phyloP scores from a whole-genome alignment of 306 rosid genomes.

The Malus orientalis region DNA sequence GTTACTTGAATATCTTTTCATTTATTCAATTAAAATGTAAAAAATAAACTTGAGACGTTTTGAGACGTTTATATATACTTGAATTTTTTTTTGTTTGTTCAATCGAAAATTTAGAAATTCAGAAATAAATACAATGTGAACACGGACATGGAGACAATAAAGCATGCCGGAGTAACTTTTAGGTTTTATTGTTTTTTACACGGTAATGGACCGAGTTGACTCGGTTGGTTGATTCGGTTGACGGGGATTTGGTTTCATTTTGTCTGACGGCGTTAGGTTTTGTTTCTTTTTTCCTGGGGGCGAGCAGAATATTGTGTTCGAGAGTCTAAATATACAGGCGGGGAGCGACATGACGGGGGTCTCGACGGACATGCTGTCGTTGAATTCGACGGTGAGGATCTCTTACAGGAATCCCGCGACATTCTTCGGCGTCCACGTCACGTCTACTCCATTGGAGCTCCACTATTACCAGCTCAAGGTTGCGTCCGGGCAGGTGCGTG shows the following conservation, averaged over 20 bases:
- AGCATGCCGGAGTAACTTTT: neutral
- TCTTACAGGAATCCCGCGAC: conserved; percentile 63
- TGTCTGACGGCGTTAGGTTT: neutral
- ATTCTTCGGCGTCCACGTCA: conserved; percentile 87
- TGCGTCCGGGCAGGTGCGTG: conserved; percentile 70
- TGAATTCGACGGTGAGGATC: conserved; percentile 83
- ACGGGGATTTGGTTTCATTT: neutral
- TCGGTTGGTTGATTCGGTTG: neutral
- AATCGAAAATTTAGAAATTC: too few relatives aligned
- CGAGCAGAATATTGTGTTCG: conserved; percentile 55
- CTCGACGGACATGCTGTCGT: conserved; percentile 67
- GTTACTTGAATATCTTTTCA: neutral
- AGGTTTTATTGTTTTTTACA: neutral
- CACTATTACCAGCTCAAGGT: conserved; percentile 54
- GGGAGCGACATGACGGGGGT: conserved; percentile 73
- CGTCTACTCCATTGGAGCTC: conserved; percentile 58
- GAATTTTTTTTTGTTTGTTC: too few relatives aligned
- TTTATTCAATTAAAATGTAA: too few relatives aligned
- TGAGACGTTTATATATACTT: too few relatives aligned
- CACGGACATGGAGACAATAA: neutral
- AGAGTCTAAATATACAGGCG: conserved; percentile 65
- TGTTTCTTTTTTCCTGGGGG: neutral
- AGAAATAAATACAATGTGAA: neutral
- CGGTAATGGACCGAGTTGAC: neutral
- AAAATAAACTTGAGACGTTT: too few relatives aligned